Evolutionary conservation across 1,284 basidiomycete genomes (phyloP), one percentile per base, ranked within the genome.

Genomic region (Sporisorium sorghi): DNA sequence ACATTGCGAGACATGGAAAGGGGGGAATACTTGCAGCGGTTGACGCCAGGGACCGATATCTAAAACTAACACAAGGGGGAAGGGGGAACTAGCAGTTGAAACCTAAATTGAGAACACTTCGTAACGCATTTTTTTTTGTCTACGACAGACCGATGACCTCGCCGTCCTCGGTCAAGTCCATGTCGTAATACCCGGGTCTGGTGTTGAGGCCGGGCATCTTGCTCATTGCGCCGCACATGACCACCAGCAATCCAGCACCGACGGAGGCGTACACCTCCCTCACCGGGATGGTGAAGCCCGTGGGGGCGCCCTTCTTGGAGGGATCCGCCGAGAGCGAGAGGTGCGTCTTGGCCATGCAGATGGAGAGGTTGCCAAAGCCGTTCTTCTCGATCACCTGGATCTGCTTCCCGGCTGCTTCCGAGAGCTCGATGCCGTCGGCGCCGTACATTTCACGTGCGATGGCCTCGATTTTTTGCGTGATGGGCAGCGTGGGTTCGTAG

Each of bases 281-380:
- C 83, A 99, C 95, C 10, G 96, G 95, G 64, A 99, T 88, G 7
- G 91, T 96, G 87, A 99, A 99, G 39, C 81, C 79, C 2, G 54
- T 71, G 5, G 83, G 81, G 1, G 63, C 74, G 42, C 82, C 79
- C 62, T 82, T 83, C 55, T 76, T 73, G 51, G 40, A 43, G 1
- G 82, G 81, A 35, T 84, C 81, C 26, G 81, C 79, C 2, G 65
- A 68, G 12, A 84, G 62, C 33, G 78, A 81, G 11, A 83, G 73
- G 39, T 79, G 95, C 4, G 97, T 99, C 89, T 99, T 99, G 64
- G 96, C 95, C 93, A 98, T 95, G 86, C 95, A 97, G 92, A 94
- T 94, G 12, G 78, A 75, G 39, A 83, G 53, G 71, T 89, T 86
- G 35, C 88, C 86, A 79, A 91, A 96, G 14, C 94, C 94, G 86